Percentiles rank a stretch among this genome's conserved stretches.
phyloP scores from a whole-genome alignment of 768 basidiomycete species.

The Sutorius australiensis region DNA sequence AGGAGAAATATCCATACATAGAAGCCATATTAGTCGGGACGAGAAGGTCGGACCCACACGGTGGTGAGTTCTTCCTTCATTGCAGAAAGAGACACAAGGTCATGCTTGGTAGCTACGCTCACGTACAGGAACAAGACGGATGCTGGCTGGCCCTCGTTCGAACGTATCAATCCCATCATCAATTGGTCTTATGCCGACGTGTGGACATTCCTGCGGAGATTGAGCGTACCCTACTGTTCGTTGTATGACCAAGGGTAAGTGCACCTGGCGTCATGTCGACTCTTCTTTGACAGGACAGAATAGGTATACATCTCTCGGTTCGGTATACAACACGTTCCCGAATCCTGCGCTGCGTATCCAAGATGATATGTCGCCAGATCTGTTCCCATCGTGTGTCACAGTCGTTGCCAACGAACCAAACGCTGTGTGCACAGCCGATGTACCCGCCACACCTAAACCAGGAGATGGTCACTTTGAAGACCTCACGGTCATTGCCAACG shows the following conservation, averaged over 20 bases:
- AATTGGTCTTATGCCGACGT: slow-evolving; percentile 91
- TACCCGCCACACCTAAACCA: not conserved
- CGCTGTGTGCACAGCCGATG: slow-evolving; percentile 16
- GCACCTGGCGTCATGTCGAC: not conserved
- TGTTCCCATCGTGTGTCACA: slow-evolving; percentile 19
- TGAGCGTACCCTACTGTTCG: slow-evolving; percentile 80
- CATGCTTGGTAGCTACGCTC: slow-evolving; percentile 53
- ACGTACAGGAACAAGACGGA: slow-evolving; percentile 79
- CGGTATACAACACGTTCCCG: slow-evolving; percentile 89
- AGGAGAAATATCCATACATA: slow-evolving; percentile 59
- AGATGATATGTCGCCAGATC: slow-evolving; percentile 6
- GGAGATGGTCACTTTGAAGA: slow-evolving; percentile 1
- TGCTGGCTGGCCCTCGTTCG: slow-evolving; percentile 82
- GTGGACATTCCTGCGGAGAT: slow-evolving; percentile 77
- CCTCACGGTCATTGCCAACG: slow-evolving; percentile 18
- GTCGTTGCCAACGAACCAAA: slow-evolving; percentile 20
- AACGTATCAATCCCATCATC: slow-evolving; percentile 92
- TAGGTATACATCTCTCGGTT: slow-evolving; percentile 97
- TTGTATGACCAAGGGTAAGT: slow-evolving; percentile 89
- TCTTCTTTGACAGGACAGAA: not conserved
- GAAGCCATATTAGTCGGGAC: slow-evolving; percentile 88
- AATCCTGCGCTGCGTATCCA: slow-evolving; percentile 71
- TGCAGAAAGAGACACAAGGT: not conserved
- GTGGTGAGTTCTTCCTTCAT: slow-evolving; percentile 56
- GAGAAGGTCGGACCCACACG: slow-evolving; percentile 86